Base-by-base conservation (phyloP, 805 yeast species). In the Zygotorulaspora danielsina region DNA sequence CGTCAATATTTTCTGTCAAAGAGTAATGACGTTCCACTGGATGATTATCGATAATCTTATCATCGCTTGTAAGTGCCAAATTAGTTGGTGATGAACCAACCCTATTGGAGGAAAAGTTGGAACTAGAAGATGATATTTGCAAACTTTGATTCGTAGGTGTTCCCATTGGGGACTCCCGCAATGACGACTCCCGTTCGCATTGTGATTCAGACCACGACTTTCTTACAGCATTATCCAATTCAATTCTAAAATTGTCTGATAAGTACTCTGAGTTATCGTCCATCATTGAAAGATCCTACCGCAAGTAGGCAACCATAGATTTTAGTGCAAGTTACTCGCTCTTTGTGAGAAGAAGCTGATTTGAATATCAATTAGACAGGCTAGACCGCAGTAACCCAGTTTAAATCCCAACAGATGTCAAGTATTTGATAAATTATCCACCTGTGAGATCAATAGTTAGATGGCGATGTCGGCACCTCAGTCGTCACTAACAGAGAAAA, bases 121-220 rank as follows among this genome's bases (percentile, higher is more conserved):
- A 53, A 6, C 56, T 57, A 1, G 57, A 51, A 10, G 44, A 36
- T 9, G 44, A 35, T 9, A 22, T 32, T 12, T 19, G 18, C 13
- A 13, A 27, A 21, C 38, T 36, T 8, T 30, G 27, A 13, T 22
- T 36, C 31, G 21, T 40, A 5, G 48, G 48, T 18, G 45, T 41
- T 2, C 48, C 44, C 32, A 44, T 39, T 5, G 48, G 48, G 6
- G 48, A 44, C 17, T 38, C 41, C 15, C 21, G 31, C 18, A 20
- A 25, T 20, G 34, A 26, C 17, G 39, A 34, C 11, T 37, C 27
- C 1, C 32, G 26, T 20, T 39, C 34, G 4, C 42, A 49, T 27
- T 50, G 54, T 17, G 54, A 43, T 34, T 55, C 62, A 3, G 60
- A 54, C 65, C 65, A 60, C 16, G 65, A 59, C 30, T 55, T 60